Conservation (phyloP, 2,329 filamentous ascomycete genomes). For the Xylaria arbuscula region DNA sequence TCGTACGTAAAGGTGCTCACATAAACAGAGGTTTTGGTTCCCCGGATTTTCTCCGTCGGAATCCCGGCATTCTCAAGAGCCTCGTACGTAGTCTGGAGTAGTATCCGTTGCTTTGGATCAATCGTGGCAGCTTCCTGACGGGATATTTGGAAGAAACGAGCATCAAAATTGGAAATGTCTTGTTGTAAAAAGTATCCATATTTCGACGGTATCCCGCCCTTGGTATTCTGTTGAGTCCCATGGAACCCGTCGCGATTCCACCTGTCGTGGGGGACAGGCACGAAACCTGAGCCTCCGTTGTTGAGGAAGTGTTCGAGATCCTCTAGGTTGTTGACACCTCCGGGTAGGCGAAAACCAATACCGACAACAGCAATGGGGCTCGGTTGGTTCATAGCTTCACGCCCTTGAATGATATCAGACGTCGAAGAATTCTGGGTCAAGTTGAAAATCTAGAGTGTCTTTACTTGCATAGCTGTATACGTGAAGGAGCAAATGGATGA, state of each 20-base stretch:
- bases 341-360: slow-evolving; percentile 35
- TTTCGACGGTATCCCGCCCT: slow-evolving; percentile 43
- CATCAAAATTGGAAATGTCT: slow-evolving; percentile 51
- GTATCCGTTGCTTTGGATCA: slow-evolving; percentile 55
- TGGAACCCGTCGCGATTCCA: slow-evolving; percentile 39
- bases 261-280: slow-evolving; percentile 32
- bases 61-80: slow-evolving; percentile 49
- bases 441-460: background rate
- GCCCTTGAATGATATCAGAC: background rate
- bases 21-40: slow-evolving; percentile 40
- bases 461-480: background rate
- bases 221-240: slow-evolving; percentile 38
- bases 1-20: slow-evolving; percentile 46
- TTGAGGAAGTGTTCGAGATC: slow-evolving; percentile 25
- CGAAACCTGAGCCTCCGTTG: slow-evolving; percentile 29
- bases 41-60: slow-evolving; percentile 29
- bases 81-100: slow-evolving; percentile 57
- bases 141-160: slow-evolving; percentile 56
- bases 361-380: slow-evolving; percentile 35
- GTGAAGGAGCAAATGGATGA: background rate
- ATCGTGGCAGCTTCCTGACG: slow-evolving; percentile 52
- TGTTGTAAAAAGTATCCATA: slow-evolving; percentile 44
- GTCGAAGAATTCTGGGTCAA: background rate
- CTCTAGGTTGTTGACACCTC: slow-evolving; percentile 31
- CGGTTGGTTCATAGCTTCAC: slow-evolving; percentile 10